A percentile compares a stretch with the other conserved stretches of the same genome.
Evolutionary conservation across 345 rosid species (phyloP).

Genomic region (Trapa incisa): DNA sequence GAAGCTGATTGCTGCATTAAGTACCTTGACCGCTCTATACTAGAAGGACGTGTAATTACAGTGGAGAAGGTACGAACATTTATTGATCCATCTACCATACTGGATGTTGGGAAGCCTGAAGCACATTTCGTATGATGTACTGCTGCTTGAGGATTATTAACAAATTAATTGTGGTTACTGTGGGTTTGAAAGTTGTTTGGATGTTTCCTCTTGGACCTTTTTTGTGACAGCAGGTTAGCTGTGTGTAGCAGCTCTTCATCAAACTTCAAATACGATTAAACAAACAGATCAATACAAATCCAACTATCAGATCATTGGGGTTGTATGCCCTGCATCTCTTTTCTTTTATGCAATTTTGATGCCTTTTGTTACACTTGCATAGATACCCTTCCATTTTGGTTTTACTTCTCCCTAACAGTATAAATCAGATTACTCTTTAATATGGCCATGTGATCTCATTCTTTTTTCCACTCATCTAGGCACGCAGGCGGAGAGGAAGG

Average conservation of each 20-base stretch:
- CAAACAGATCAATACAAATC: slow-evolving; percentile 50
- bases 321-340: slow-evolving; percentile 84
- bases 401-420: neutral
- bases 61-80: slow-evolving; percentile 64
- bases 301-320: slow-evolving; percentile 62
- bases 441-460: neutral
- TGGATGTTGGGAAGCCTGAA: neutral
- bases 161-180: slow-evolving; percentile 13
- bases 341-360: slow-evolving; percentile 23
- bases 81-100: neutral
- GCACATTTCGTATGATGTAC: neutral
- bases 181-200: slow-evolving; percentile 53
- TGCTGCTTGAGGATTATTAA: slow-evolving; percentile 11
- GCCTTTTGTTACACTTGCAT: slow-evolving; percentile 6
- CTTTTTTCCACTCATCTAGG: slow-evolving; percentile 30
- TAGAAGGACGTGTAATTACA: slow-evolving; percentile 71
- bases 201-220: slow-evolving; percentile 69
- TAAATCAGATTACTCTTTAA: neutral
- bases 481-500: slow-evolving; percentile 71
- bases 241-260: slow-evolving; percentile 91
- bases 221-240: slow-evolving; percentile 90
- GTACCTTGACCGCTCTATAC: slow-evolving; percentile 56
- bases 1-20: slow-evolving; percentile 79
- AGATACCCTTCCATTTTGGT: neutral
- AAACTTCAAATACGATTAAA: slow-evolving; percentile 51